These are phyloP conservation scores for Plasmodium gallinaceum DNA, from an alignment of 169 alveolate genomes.

Conservation along the genomic window DNA sequence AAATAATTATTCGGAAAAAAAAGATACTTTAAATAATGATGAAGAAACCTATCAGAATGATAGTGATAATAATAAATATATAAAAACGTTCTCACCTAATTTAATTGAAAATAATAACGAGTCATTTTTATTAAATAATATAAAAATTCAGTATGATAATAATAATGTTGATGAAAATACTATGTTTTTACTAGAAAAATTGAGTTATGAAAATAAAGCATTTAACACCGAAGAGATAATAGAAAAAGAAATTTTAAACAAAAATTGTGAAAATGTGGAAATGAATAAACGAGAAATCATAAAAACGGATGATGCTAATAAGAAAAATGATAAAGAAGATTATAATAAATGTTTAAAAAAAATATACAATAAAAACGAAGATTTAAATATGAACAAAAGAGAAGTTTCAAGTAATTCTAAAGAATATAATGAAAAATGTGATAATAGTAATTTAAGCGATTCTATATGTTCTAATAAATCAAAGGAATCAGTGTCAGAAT, in stretches of 20 bases:
- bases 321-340: slow-evolving; percentile 14
- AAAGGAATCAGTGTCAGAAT: neutral
- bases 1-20: neutral
- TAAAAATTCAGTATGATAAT: slow-evolving; percentile 52
- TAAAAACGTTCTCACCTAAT: neutral
- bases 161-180: slow-evolving; percentile 52
- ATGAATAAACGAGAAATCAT: neutral
- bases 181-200: slow-evolving; percentile 56
- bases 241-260: slow-evolving; percentile 35
- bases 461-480: slow-evolving; percentile 15
- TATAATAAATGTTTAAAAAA: neutral
- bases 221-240: slow-evolving; percentile 27
- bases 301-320: neutral
- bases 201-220: slow-evolving; percentile 48
- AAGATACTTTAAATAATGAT: neutral
- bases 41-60: neutral
- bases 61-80: neutral
- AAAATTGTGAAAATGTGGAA: neutral
- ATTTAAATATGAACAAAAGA: neutral
- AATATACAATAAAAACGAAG: neutral
- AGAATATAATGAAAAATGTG: neutral
- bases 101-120: slow-evolving; percentile 1
- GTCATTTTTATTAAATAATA: slow-evolving; percentile 11
- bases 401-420: neutral
- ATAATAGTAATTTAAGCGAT: neutral